Conservation (phyloP, 768 basidiomycete species). For the Auricularia heimuer region DNA sequence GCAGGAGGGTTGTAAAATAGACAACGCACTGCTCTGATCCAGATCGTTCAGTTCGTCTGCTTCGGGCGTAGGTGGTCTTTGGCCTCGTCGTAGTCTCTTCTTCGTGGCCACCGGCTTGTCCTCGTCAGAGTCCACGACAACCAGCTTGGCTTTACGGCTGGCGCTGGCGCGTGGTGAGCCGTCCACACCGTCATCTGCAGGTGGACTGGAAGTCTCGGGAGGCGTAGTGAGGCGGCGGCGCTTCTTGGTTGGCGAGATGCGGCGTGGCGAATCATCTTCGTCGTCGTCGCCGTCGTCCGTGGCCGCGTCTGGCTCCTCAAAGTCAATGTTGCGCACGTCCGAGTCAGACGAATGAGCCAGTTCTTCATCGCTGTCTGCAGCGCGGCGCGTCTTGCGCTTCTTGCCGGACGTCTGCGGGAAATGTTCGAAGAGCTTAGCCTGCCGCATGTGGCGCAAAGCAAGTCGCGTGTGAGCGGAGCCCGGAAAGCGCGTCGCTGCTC, state of each 20-base stretch:
- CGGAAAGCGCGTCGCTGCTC: background rate
- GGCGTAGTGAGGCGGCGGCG: slow-evolving; percentile 1
- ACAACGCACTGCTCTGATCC: background rate
- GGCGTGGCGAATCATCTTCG: background rate
- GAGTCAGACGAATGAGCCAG: background rate
- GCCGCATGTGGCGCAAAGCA: background rate
- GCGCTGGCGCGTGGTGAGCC: slow-evolving; percentile 3
- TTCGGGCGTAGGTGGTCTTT: background rate
- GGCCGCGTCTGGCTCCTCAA: background rate
- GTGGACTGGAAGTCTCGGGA: background rate
- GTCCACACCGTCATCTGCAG: background rate
- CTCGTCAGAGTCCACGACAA: slow-evolving; percentile 21
- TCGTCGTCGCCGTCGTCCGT: background rate
- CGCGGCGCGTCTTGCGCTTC: background rate
- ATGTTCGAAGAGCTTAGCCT: background rate
- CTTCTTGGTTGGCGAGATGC: background rate
- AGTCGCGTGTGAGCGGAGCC: background rate
- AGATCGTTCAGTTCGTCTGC: background rate
- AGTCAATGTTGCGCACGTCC: background rate
- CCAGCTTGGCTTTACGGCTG: background rate
- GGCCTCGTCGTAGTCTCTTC: background rate
- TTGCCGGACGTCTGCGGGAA: background rate
- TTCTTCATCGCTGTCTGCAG: background rate
- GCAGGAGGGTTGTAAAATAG: too few species aligned
- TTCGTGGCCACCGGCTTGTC: slow-evolving; percentile 12